Base-by-base conservation (phyloP, 139 green algal species). In the Volvox reticuliferus region DNA sequence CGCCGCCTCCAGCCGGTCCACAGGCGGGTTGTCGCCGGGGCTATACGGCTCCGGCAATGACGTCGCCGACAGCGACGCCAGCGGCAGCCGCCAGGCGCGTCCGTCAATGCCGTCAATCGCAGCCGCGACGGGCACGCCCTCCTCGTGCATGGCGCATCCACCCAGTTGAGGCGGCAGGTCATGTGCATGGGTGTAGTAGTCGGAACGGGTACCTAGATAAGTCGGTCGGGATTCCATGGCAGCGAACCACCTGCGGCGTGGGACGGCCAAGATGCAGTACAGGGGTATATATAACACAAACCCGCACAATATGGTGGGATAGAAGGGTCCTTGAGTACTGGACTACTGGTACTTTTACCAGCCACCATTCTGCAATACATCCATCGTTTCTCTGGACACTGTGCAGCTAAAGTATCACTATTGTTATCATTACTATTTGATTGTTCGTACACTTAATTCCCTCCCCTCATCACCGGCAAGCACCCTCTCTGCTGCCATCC, bases 161-260 rank as follows among this genome's bases (percentile, higher is more conserved):
- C 85, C 85, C 69, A 89, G 85, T 71, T 89, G 98, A 16, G 98
- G 98, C 44, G 98, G 98, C 86, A 99, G 95, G 91, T 99, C 97
- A 88, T 99, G 97, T 12, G 89, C 90, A 92, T 99, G 97, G 0
- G 97, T 99, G 95, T 97, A 99, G 93, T 97, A 98, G 95, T 99
- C 98, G 36, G 92, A 97, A 71, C 94, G 95, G 50, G 96, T 98
- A 62, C 93, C 97, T 17, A 97, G 76, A 89, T 99, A 99, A 1
- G 97, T 94, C 0, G 91, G 88, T 2, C 98, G 93, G 17, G 92
- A n/a, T 93, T 99, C 98, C 98, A 99, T 98, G 0, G 97, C 97
- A 18, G 96, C 94, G 93, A 99, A 99, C 97, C 97, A 99, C 20
- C 89, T 91, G 65, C 33, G 37, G 37, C 1, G 67, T 12, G 30